phyloP scores from a whole-genome alignment of 495 filamentous ascomycete genomes.

The Talaromyces thailandensis region DNA sequence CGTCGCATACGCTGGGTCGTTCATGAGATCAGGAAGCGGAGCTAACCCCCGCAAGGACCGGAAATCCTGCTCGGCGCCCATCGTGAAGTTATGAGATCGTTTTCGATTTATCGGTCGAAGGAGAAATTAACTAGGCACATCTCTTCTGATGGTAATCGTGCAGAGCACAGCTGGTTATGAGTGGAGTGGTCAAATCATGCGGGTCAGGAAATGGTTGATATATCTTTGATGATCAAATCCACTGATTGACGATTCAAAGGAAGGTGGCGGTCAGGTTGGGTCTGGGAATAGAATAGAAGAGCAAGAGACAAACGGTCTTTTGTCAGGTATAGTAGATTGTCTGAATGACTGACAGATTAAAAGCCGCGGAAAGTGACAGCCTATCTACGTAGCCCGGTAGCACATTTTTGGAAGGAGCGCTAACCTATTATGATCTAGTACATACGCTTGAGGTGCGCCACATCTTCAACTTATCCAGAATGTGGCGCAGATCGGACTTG shows the following conservation, averaged over 20 bases:
- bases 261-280: background rate
- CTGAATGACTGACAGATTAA: background rate
- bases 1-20: conserved; percentile 47
- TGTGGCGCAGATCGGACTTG: background rate
- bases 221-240: background rate
- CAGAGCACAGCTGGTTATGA: conserved; percentile 1
- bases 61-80: conserved; percentile 11
- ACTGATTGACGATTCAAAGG: background rate
- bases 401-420: background rate
- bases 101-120: conserved; percentile 1
- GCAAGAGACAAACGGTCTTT: background rate
- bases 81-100: conserved; percentile 7
- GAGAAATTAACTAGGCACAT: conserved; percentile 17
- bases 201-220: background rate
- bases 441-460: background rate
- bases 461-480: background rate
- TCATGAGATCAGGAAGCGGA: conserved; percentile 53
- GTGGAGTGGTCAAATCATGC: background rate
- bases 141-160: conserved; percentile 3
- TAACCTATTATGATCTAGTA: background rate
- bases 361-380: conserved; percentile 1
- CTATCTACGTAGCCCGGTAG: background rate
- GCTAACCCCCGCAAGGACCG: conserved; percentile 8
- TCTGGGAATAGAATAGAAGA: background rate
- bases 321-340: background rate